phyloP scores from a whole-genome alignment of 2,329 filamentous ascomycete species.

The Cladosporium phlei region DNA sequence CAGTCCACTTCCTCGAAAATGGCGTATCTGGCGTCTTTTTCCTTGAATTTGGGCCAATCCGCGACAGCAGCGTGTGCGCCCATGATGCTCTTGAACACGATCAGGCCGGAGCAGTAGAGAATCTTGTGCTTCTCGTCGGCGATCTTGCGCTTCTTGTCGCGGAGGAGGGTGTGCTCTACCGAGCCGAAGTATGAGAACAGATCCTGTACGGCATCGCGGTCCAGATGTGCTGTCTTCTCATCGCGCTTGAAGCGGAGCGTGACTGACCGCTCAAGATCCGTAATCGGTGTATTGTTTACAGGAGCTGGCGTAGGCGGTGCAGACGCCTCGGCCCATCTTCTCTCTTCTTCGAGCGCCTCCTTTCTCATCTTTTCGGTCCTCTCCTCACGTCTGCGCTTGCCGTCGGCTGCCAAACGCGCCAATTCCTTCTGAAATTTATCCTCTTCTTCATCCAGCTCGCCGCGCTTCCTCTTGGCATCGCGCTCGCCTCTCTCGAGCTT shows the following conservation, averaged over 20 bases:
- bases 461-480: conserved; percentile 41
- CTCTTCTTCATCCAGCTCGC: conserved; percentile 46
- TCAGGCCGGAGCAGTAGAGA: conserved; percentile 45
- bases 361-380: conserved; percentile 48
- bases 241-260: conserved; percentile 46
- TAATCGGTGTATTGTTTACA: conserved; percentile 22
- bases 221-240: conserved; percentile 30
- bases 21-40: conserved; percentile 40
- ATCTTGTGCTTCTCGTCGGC: conserved; percentile 28
- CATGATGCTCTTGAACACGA: conserved; percentile 55
- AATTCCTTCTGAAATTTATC: conserved; percentile 55
- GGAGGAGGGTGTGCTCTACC: conserved; percentile 52
- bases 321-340: conserved; percentile 29
- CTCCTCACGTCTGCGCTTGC: conserved; percentile 52
- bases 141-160: conserved; percentile 48
- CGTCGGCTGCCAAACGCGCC: conserved; percentile 43
- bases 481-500: conserved; percentile 77
- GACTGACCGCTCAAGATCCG: conserved; percentile 54
- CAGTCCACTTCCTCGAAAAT: conserved; percentile 52
- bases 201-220: conserved; percentile 42
- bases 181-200: conserved; percentile 54
- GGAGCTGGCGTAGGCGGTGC: neutral
- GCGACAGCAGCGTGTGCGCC: conserved; percentile 53
- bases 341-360: conserved; percentile 47
- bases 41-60: conserved; percentile 35